Evolutionary conservation across 768 basidiomycete genomes (phyloP), one percentile per base, ranked within the genome.

Genomic region (Cubamyces lactineus): DNA sequence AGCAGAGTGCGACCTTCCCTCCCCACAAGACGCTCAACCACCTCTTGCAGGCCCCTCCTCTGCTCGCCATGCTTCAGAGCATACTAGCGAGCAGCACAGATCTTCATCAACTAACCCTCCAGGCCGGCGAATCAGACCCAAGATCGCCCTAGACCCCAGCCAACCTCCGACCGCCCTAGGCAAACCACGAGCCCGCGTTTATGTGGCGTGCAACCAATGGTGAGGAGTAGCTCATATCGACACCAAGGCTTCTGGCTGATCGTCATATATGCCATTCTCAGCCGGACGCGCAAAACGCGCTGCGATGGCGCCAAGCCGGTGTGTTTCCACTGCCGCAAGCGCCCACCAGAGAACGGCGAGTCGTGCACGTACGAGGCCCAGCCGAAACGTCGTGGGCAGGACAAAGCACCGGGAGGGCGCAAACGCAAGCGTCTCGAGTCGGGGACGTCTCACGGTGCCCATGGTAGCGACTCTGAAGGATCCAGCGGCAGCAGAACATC

Each of bases 181-280:
- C 12, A 90, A 83, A 65, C 86, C 84, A n/a, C 80, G 91, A 12
- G 82, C 84, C 15, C 81, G 91, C 28, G 90, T 92, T 17, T 92
- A 85, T 62, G 87, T 92, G 39, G 91, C 91, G 19, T 92, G 91
- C 71, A 28, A 86, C n/a, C 89, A 90, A 74, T 91, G 90, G 90
- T 89, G 63, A 26, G 80, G 63, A 26, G 80, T 57, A 34, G 5
- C n/a, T n/a, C 12, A 6, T 47, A 3, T 49, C 15, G 15, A 41
- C 8, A 39, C 8, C 71, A 54, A 21, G 54, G 51, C 67, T 65
- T 76, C 72, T 26, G 49, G 43, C 63, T 50, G 91, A 90, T 69
- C 88, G 91, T 30, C 81, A 79, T 9, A 83, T 9, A 83, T 40
- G 28, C 24, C 39, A 30, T 30, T 5, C 11, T 2, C 34, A 62